A percentile compares a stretch with the other conserved stretches of the same genome.
Conservation (phyloP, 805 yeast species). For the Wickerhamomyces kurtzmanii region DNA sequence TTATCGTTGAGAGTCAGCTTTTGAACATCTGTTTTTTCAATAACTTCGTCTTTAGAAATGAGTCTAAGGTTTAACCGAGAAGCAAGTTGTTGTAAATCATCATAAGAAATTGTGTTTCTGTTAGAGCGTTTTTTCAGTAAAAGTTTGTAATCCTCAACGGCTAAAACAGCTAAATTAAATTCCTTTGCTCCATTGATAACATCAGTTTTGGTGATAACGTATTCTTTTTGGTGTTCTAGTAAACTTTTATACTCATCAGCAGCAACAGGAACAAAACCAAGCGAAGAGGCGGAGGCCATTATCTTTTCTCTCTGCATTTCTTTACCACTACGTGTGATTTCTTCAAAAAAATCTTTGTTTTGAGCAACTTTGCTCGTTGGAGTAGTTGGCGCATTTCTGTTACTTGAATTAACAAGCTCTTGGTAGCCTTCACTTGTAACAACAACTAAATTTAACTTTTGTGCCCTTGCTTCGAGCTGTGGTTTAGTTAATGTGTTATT, state of each 20-base stretch:
- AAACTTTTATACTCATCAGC: slow-evolving; percentile 22
- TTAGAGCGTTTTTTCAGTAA: slow-evolving; percentile 19
- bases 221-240: slow-evolving; percentile 19
- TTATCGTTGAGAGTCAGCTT: slow-evolving; percentile 5
- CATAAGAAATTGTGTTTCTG: slow-evolving; percentile 16
- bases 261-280: slow-evolving; percentile 23
- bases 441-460: slow-evolving; percentile 17
- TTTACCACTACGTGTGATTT: slow-evolving; percentile 17
- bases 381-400: slow-evolving; percentile 5
- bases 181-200: slow-evolving; percentile 25
- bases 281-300: slow-evolving; percentile 20
- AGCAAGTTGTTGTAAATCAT: slow-evolving; percentile 23
- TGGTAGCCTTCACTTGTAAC: slow-evolving; percentile 13
- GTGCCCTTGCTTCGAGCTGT: slow-evolving; percentile 20
- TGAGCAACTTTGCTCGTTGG: slow-evolving; percentile 20
- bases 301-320: slow-evolving; percentile 16
- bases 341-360: slow-evolving; percentile 24
- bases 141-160: slow-evolving; percentile 30
- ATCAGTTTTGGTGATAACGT: slow-evolving; percentile 20
- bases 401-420: slow-evolving; percentile 2
- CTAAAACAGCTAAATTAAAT: slow-evolving; percentile 32
- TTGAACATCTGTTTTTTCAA: slow-evolving; percentile 6
- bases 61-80: slow-evolving; percentile 22
- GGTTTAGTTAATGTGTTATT: slow-evolving; percentile 15
- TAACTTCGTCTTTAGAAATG: slow-evolving; percentile 16